Evolutionary conservation across 495 filamentous ascomycete species (phyloP), one percentile per base, ranked within the genome.

Genomic region (Neurospora discreta): DNA sequence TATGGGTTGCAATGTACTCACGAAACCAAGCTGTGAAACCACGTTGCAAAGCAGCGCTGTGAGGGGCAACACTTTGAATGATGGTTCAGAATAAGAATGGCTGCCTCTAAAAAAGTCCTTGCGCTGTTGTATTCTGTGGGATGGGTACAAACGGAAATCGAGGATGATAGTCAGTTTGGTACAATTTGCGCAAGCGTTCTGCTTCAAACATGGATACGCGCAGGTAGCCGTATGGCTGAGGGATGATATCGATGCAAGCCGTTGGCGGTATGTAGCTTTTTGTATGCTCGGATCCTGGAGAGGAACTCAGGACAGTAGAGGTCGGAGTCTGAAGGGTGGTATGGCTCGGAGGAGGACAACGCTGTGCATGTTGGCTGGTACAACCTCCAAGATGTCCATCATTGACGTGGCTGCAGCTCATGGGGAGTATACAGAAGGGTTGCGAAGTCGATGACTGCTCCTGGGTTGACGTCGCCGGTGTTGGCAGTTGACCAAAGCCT

Each of bases 61-160:
- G 77, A 4, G 77, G 76, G 15, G 72, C 68, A 16, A 74, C 71
- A 0, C 74, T 72, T 9, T 73, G 73, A 41, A 76, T 70, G 38
- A 80, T 74, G 8, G 70, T 73, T 33, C 73, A 74, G 38, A 80
- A 76, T 20, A 80, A 71, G 44, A 78, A 79, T 20, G 73, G 75
- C 40, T 71, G 43, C 16, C 60, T 73, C 5, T 72, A 20, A 7
- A 70, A 73, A 30, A 80, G 69, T 3, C 75, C 69, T 18, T 52
- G 38, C 1, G 76, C 74, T 8, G 75, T 67, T 5, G 71, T 68
- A 15, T 71, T 30, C 3, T 38, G 36, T 10, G 65, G 33, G 8
- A 80, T 58, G 5, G 74, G 71, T 20, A 79, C 76, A 52, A 80
- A 80, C 2, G 78, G 78, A 40, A 74, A 79, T 33, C 70, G 46